Base-by-base conservation (phyloP, 768 basidiomycete genomes). In the Albatrellus ellisii region DNA sequence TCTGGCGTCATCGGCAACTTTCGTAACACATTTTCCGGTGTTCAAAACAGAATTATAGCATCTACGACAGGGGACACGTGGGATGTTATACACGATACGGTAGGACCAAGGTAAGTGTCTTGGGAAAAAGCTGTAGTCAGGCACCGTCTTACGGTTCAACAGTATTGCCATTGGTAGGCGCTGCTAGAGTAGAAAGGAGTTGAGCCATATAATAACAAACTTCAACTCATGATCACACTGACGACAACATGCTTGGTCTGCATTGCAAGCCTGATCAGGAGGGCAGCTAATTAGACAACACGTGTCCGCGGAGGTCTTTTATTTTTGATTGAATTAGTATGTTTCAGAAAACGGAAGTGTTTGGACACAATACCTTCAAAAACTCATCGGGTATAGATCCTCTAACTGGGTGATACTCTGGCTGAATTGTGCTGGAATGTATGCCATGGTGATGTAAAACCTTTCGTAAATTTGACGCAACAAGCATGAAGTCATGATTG, bases 381-480 rank as follows among this genome's bases (percentile, higher is more conserved):
- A 61, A 63, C 20, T 70, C 72, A 28, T 74, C 72, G 8, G 69
- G 64, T 39, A 61, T 52, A 33, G 59, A 49, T 36, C 54, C 61
- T 35, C 54, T 60, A 33, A 60, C 65, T 21, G 52, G 49, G 39
- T 66, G 62, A 48, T 87, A 88, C 55, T 95, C 91, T 5, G 91
- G 91, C 53, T 95, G 91, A 46, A 95, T 92, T 2, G 91, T 95
- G 50, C 83, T 80, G 4, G 85, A 88, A 62, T 98, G 95, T 44
- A 99, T 90, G 21, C 92, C 92, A 52, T 86, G 84, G 35, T 82
- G 66, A 57, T 98, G 95, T 43, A 98, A 70, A 1, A 72, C 75
- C 58, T 78, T 74, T 43, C 91, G 72, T 48, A 99, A 94, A 32
- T 81, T 75, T 28, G 73, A 74, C 12, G 88, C 87, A 38, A 92